Base-by-base conservation (phyloP, 805 yeast genomes). In the Cyberlindnera maritima region DNA sequence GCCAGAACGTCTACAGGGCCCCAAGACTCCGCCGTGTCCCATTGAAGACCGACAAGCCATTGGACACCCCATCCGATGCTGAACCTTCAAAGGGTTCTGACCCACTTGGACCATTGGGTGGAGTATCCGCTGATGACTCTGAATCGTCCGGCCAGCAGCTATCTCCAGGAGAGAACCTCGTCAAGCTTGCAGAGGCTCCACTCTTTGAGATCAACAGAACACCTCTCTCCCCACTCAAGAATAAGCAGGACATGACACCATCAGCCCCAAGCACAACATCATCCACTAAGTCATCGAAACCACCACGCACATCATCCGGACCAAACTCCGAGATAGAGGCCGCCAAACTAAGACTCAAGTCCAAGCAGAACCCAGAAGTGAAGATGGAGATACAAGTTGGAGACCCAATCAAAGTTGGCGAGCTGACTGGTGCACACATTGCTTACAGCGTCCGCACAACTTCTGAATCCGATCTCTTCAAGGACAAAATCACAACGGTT, bases 321-420 rank as follows among this genome's bases (percentile, higher is more conserved):
- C 14, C 48, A 2, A 33, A 28, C 3, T 12, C 53, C 3, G 44
- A 41, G 25, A 38, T 34, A 15, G 55, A 55, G 34, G 53, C 48
- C 10, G 33, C 48, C 18, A 41, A 46, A 47, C 29, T 35, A 41
- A 48, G 49, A 41, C 44, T 29, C 13, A 43, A 38, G 37, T 44
- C 52, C 17, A 47, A 43, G 20, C 36, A 43, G 29, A 47, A 49
- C 23, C 56, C 59, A 13, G 48, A 50, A 8, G 23, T 49, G 35
- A 63, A 68, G 15, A 75, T 87, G 50, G 81, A 77, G 4, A 84
- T 91, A 32, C 66, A 81, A 2, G 96, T 91, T 12, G 92, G 92
- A 2, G 97, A 91, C 63, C 98, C 98, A 0, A 76, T 82, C 55
- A 89, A 88, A 62, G 91, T 94, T 4, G 96, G 97, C 3, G 99